These are phyloP conservation scores for Lentinula boryana DNA, from an alignment of 768 basidiomycete species.

Conservation along the genomic window DNA sequence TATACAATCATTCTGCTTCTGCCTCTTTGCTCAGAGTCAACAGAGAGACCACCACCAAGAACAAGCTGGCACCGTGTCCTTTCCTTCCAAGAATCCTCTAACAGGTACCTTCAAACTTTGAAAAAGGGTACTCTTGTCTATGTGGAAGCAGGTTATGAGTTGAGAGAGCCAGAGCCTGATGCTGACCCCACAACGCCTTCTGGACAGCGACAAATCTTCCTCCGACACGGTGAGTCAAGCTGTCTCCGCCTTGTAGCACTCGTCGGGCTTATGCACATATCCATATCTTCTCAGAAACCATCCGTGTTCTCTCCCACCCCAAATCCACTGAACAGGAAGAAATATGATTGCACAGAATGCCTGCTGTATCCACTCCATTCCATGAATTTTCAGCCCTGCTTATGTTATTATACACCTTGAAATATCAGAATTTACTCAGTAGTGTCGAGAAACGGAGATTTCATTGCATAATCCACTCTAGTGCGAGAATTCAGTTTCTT, in stretches of 20 bases:
- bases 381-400: not conserved
- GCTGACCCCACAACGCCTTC: conserved; percentile 63
- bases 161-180: conserved; percentile 62
- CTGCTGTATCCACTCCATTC: not conserved
- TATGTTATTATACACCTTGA: not conserved
- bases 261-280: conserved; percentile 6
- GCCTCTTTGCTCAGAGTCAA: not conserved
- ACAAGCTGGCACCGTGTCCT: conserved; percentile 76
- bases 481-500: not conserved
- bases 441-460: not conserved
- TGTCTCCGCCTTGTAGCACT: not conserved
- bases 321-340: conserved; percentile 7
- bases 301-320: conserved; percentile 41
- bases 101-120: conserved; percentile 58
- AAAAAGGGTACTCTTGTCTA: conserved; percentile 72
- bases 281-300: conserved; percentile 35
- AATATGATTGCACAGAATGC: not conserved
- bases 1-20: conserved; percentile 4
- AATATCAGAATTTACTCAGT: not conserved
- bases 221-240: conserved; percentile 60
- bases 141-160: conserved; percentile 74
- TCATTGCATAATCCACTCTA: not conserved
- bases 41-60: conserved; percentile 45
- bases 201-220: conserved; percentile 77
- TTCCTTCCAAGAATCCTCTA: conserved; percentile 60